phyloP scores from a whole-genome alignment of 306 rosid species.

The Sicyos baderoa region DNA sequence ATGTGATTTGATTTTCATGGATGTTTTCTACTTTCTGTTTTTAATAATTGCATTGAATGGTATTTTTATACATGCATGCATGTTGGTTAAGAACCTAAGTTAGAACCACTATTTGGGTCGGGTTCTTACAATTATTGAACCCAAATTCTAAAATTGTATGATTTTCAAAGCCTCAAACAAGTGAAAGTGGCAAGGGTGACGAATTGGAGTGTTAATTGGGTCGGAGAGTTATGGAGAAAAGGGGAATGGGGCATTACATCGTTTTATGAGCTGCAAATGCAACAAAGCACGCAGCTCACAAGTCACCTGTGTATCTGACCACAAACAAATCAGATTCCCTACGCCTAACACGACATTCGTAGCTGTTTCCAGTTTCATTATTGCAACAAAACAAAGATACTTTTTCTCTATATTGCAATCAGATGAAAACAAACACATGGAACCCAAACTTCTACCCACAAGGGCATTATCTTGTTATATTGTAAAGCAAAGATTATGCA shows the following conservation, averaged over 20 bases:
- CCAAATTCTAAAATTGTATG: no score
- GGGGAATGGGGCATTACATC: background rate
- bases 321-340: background rate
- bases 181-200: background rate
- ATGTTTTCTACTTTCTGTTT: no score
- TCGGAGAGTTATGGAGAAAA: no score
- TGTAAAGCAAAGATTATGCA: no score
- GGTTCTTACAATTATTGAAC: no score
- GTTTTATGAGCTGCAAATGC: background rate
- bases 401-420: background rate
- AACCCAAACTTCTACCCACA: background rate
- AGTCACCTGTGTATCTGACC: background rate
- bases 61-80: no score
- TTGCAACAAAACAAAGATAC: background rate
- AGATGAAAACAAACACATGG: background rate
- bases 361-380: conserved; percentile 1
- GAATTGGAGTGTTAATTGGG: background rate
- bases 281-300: no score
- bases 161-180: no score
- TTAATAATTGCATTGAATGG: no score
- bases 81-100: no score
- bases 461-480: background rate
- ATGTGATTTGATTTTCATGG: no score
- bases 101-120: no score
- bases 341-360: background rate